phyloP scores from a whole-genome alignment of 257 asterid genomes.

The Misopates orontium region DNA sequence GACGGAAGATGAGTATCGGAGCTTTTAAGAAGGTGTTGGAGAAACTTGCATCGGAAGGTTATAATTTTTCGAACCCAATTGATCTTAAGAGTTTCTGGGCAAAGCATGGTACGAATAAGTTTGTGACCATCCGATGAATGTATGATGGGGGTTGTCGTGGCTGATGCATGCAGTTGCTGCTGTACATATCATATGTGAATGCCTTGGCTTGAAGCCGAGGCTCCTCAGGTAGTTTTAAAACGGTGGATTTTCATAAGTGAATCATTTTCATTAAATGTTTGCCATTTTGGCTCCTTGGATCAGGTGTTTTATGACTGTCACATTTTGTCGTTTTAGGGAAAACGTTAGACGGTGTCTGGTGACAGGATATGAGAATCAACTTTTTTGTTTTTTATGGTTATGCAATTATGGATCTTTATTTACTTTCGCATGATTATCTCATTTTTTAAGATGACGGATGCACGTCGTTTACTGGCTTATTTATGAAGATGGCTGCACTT shows the following conservation, averaged over 20 bases:
- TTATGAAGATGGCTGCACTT: background rate
- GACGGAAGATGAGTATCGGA: conserved; percentile 91
- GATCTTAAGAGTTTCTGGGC: conserved; percentile 91
- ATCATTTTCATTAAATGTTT: conserved; percentile 30
- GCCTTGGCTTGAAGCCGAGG: conserved; percentile 40
- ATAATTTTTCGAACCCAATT: conserved; percentile 66
- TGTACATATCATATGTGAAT: conserved; percentile 61
- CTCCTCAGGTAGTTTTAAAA: conserved; percentile 52
- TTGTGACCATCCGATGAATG: conserved; percentile 69
- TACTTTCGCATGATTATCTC: background rate
- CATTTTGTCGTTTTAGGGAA: conserved; percentile 44
- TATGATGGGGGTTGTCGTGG: conserved; percentile 35
- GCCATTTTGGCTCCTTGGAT: conserved; percentile 32
- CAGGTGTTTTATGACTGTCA: conserved; percentile 30
- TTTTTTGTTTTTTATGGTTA: conserved; percentile 1
- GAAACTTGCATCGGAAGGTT: conserved; percentile 75
- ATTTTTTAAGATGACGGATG: background rate
- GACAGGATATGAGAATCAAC: conserved; percentile 35
- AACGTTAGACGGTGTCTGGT: conserved; percentile 33
- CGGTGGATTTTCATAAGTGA: conserved; percentile 31
- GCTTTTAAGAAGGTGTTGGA: conserved; percentile 87
- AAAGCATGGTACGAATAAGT: conserved; percentile 90
- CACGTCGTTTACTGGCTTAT: background rate
- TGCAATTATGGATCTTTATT: conserved; percentile 4
- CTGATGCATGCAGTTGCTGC: conserved; percentile 43